Conservation (phyloP, 129 eudicot genomes). For the Flaveria ramosissima region DNA sequence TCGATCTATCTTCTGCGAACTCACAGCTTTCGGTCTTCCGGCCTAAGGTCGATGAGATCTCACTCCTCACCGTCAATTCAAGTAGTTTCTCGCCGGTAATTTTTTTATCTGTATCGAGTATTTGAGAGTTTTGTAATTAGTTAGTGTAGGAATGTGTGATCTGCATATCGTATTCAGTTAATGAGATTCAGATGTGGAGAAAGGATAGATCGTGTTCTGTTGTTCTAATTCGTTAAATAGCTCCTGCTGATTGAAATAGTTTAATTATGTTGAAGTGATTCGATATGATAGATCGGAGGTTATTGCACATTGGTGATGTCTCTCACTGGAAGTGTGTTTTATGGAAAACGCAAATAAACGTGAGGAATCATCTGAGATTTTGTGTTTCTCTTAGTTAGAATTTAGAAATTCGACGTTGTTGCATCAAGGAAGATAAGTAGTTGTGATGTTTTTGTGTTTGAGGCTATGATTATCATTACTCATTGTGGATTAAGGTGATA, state of each 20-base stretch:
- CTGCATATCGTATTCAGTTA: background rate
- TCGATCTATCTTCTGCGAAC: constrained; percentile 48
- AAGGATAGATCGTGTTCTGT: background rate
- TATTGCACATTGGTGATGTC: constrained; percentile 10
- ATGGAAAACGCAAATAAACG: no score
- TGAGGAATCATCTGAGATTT: constrained; percentile 4
- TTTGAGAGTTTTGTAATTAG: background rate
- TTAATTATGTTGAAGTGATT: constrained; percentile 7
- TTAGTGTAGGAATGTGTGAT: background rate
- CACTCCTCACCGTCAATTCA: constrained; percentile 83
- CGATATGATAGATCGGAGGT: background rate
- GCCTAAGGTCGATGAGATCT: constrained; percentile 95
- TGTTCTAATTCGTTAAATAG: background rate
- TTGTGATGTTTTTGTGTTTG: background rate
- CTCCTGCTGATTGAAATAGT: background rate
- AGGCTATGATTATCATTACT: background rate
- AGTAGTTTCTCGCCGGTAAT: constrained; percentile 68
- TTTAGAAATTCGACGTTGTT: background rate
- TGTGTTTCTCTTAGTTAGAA: background rate
- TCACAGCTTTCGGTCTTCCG: constrained; percentile 76
- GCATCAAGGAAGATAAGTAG: background rate
- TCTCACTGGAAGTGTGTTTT: no score
- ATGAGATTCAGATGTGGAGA: constrained; percentile 19
- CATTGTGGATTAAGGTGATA: background rate
- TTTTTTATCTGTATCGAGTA: background rate